Conservation (phyloP, 176 grass and related monocot species). For the Dendrocalamus sinicus region DNA sequence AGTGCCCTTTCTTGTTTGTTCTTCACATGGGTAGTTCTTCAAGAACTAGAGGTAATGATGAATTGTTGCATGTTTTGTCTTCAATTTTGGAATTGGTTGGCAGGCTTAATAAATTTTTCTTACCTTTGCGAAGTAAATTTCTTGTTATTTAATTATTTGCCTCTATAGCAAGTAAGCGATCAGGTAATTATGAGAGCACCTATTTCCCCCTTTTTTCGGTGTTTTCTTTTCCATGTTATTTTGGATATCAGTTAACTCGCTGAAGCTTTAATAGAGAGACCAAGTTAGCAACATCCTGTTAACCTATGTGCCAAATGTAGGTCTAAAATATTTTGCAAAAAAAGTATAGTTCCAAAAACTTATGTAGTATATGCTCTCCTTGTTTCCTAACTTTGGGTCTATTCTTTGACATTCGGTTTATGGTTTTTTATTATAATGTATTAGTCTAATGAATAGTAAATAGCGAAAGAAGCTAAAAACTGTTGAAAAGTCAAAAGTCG, state of each 20-base stretch:
- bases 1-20: constrained; percentile 1
- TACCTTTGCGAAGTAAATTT: neutral
- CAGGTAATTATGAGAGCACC: neutral
- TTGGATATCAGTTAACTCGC: neutral
- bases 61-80: neutral
- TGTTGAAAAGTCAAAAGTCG: too few species aligned
- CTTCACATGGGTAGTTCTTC: neutral
- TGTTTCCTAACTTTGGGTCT: neutral
- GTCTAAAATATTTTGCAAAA: neutral
- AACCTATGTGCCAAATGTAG: neutral
- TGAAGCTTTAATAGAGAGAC: neutral
- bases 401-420: too few species aligned
- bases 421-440: too few species aligned
- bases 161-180: constrained; percentile 1
- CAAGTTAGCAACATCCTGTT: neutral
- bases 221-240: neutral
- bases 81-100: neutral
- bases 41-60: neutral
- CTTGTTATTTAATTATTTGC: neutral
- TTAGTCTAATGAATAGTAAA: too few species aligned
- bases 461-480: too few species aligned
- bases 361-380: neutral
- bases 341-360: neutral
- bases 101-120: neutral
- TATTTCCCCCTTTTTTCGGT: neutral